Evolutionary conservation across 1,139 yeast genomes (phyloP).

Genomic region (Taphrina populina): DNA sequence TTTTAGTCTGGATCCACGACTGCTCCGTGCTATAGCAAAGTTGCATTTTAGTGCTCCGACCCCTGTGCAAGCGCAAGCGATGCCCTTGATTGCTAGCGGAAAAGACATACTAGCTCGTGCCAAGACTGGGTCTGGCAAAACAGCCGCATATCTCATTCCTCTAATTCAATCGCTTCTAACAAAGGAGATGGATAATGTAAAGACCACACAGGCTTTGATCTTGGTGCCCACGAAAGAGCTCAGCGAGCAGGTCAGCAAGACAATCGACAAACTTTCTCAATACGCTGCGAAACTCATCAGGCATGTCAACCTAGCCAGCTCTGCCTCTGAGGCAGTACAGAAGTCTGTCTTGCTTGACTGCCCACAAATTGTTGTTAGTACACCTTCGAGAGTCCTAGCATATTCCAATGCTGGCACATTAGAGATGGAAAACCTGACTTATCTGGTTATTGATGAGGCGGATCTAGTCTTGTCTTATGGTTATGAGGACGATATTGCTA

Average conservation of each 20-base stretch:
- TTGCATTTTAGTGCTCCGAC: slow-evolving; percentile 86
- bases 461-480: slow-evolving; percentile 90
- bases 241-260: slow-evolving; percentile 75
- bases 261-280: slow-evolving; percentile 64
- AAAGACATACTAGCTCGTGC: slow-evolving; percentile 87
- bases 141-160: slow-evolving; percentile 80
- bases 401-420: slow-evolving; percentile 47
- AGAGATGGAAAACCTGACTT: slow-evolving; percentile 54
- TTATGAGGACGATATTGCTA: slow-evolving; percentile 74
- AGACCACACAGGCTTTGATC: slow-evolving; percentile 54
- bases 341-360: slow-evolving; percentile 63
- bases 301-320: slow-evolving; percentile 71
- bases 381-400: slow-evolving; percentile 75
- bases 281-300: slow-evolving; percentile 70
- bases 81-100: slow-evolving; percentile 82
- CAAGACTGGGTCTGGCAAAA: slow-evolving; percentile 87
- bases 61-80: slow-evolving; percentile 83
- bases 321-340: slow-evolving; percentile 69
- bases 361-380: slow-evolving; percentile 81
- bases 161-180: slow-evolving; percentile 64
- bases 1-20: slow-evolving; percentile 65
- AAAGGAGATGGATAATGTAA: slow-evolving; percentile 41
- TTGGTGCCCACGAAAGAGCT: slow-evolving; percentile 85
- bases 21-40: slow-evolving; percentile 73
- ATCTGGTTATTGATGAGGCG: slow-evolving; percentile 90